Percentiles rank a stretch among this genome's conserved stretches.
These are phyloP conservation scores for Sedum album DNA, from an alignment of 164 flowering plant species.

Conservation along the genomic window DNA sequence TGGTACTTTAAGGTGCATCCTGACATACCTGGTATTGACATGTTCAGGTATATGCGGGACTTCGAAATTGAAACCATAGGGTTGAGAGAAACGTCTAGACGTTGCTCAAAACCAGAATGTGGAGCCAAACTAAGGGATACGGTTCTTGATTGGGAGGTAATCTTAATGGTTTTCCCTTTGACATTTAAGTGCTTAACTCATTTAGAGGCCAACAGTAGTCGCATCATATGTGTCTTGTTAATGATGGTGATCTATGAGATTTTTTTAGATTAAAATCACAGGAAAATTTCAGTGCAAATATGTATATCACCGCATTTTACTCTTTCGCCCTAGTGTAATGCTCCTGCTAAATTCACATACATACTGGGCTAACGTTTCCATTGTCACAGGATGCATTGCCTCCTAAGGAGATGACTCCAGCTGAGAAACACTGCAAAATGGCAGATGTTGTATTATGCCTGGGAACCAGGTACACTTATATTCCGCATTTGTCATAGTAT, in stretches of 20 bases:
- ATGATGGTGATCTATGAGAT: too few species aligned
- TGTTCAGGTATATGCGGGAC: conserved; percentile 75
- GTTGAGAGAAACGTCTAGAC: conserved; percentile 82
- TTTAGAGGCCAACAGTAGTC: neutral
- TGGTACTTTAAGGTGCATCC: too few species aligned
- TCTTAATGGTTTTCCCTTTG: neutral
- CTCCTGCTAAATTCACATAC: too few species aligned
- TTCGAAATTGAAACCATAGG: conserved; percentile 98
- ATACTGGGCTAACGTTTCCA: too few species aligned
- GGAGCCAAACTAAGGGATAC: conserved; percentile 74
- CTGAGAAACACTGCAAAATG: conserved; percentile 78
- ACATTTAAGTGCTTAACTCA: neutral
- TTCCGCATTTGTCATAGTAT: neutral
- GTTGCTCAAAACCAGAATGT: conserved; percentile 58
- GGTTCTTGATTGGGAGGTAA: conserved; percentile 99
- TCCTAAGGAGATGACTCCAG: conserved; percentile 72
- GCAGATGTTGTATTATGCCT: conserved; percentile 88
- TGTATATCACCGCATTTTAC: neutral
- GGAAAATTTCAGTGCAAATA: neutral
- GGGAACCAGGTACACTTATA: conserved; percentile 75
- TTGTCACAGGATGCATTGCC: conserved; percentile 79
- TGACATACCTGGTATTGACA: too few species aligned
- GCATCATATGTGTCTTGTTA: neutral
- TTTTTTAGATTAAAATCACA: neutral
- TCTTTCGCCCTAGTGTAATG: neutral